phyloP scores from a whole-genome alignment of 768 basidiomycete species.

The Leccinellum albellum region DNA sequence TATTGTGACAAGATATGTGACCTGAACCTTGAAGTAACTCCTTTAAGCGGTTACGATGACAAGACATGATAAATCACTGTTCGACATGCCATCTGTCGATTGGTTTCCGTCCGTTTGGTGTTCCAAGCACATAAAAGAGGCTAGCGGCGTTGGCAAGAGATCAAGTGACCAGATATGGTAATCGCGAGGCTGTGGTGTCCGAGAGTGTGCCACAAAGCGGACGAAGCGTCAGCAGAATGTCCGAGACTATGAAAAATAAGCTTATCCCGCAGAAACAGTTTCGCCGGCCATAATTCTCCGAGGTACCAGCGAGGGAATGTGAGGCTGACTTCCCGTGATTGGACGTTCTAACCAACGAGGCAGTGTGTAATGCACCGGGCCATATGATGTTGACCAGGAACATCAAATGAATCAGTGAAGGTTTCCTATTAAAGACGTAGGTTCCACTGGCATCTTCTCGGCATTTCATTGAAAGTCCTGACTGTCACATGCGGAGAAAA shows the following conservation, averaged over 20 bases:
- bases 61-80: constrained; percentile 3
- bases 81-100: neutral
- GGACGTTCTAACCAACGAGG: constrained; percentile 4
- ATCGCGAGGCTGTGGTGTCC: constrained; percentile 27
- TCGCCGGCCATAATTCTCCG: neutral
- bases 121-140: neutral
- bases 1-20: neutral
- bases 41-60: constrained; percentile 5
- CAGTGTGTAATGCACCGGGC: constrained; percentile 11
- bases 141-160: constrained; percentile 1
- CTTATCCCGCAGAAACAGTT: neutral
- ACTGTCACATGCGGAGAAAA: constrained; percentile 16
- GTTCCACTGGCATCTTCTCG: constrained; percentile 7
- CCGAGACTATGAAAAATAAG: constrained; percentile 17
- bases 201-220: constrained; percentile 30
- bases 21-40: constrained; percentile 5
- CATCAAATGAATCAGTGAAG: constrained; percentile 12
- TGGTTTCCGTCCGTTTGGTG: constrained; percentile 4
- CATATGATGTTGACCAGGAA: constrained; percentile 22
- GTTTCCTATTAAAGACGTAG: constrained; percentile 12
- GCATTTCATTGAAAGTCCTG: constrained; percentile 6
- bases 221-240: constrained; percentile 17
- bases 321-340: neutral
- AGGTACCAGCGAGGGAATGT: neutral
- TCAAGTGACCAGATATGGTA: constrained; percentile 3